Base-by-base conservation (phyloP, 495 filamentous ascomycete genomes). In the Talaromyces borbonicus region DNA sequence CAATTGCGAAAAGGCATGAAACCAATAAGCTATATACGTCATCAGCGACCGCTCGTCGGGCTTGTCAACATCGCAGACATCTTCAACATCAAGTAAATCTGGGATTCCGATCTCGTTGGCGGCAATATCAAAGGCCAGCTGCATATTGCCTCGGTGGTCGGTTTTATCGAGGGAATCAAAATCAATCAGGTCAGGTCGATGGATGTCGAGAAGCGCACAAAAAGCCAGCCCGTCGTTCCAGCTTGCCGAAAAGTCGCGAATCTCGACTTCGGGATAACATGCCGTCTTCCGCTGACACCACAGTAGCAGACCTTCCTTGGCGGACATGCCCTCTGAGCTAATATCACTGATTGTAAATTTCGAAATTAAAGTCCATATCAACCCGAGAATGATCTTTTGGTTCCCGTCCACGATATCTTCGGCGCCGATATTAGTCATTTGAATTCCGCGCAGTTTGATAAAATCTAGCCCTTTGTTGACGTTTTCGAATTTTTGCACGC, bases 21-120 rank as follows among this genome's bases (percentile, higher is more conserved):
- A 98, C 92, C 93, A 98, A 64, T 97, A 97, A 49, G 92, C 92
- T 52, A 98, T 97, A 58, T 98, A 98, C 5, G 92, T 98, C 90
- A 98, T 97, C 59, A 98, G 73, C 53, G 85, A 90, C 48, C 88
- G 84, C 62, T 98, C 92, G 55, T 98, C 92, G 9, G 92, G 92
- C 62, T 86, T 90, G 8, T 87, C 79, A 11, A 98, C 92, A 61
- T 97, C 92, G 62, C 88, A 95, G 22, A 97, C 93, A 69, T 98
- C 92, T 62, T 98, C 92, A 2, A 97, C 92, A 60, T 98, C 92
- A 24, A 98, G 77, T 50, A 98, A 68, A 53, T 90, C 87, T 9
- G 92, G 92, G 42, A 98, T 98, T 30, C 93, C 92, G 53, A 98
- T 96, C 67, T 97, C 93, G 59, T 90, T 87, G 51, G 81, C 79